These are phyloP conservation scores for Microbotryum scabiosae DNA, from an alignment of 1,284 basidiomycete species.

Conservation along the genomic window DNA sequence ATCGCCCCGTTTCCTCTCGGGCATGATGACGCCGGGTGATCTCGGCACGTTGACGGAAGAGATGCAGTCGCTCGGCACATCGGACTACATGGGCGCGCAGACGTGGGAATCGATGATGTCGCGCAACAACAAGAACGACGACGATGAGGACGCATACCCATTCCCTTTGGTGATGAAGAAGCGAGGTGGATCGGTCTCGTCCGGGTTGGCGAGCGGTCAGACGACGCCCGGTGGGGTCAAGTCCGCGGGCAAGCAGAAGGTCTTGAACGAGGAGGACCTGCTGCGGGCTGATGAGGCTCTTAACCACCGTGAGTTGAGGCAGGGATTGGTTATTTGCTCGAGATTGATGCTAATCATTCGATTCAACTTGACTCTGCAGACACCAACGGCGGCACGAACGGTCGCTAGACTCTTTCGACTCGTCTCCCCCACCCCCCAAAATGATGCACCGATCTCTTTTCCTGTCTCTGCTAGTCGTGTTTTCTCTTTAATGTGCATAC, in stretches of 20 bases:
- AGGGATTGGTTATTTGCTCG: too few species aligned
- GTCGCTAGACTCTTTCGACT: too few species aligned
- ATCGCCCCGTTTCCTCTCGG: conserved; percentile 67
- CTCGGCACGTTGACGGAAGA: conserved; percentile 75
- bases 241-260: conserved; percentile 42
- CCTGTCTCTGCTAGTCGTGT: too few species aligned
- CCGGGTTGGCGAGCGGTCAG: conserved; percentile 63
- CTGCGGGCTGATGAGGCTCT: conserved; percentile 74
- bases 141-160: conserved; percentile 84
- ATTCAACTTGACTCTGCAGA: too few species aligned
- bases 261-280: conserved; percentile 73
- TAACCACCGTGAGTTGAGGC: conserved; percentile 11
- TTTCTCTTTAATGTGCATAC: not conserved
- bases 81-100: conserved; percentile 59
- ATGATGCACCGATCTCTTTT: too few species aligned
- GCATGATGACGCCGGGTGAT: conserved; percentile 68
- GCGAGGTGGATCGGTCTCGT: conserved; percentile 56
- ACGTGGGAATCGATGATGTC: conserved; percentile 36
- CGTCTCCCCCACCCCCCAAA: too few species aligned
- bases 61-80: conserved; percentile 77
- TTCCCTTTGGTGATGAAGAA: conserved; percentile 66
- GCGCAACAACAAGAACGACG: conserved; percentile 47
- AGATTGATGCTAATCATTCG: too few species aligned
- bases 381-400: too few species aligned
- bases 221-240: conserved; percentile 67